These are phyloP conservation scores for Citrus sinensis DNA, from an alignment of 345 rosid genomes.

Conservation along the genomic window DNA sequence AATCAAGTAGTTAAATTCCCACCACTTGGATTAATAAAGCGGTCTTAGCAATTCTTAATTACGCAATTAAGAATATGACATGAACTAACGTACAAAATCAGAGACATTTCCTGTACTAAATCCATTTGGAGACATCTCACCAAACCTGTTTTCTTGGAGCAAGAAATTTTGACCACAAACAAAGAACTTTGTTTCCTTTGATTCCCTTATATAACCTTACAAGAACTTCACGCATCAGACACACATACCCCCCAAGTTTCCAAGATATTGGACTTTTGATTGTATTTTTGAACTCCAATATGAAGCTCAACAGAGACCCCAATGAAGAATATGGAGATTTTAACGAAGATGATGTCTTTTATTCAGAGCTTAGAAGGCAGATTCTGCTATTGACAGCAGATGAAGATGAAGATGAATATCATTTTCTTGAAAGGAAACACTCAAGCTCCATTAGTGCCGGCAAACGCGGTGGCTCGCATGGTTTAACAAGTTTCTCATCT, in stretches of 20 bases:
- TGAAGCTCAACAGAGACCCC: neutral
- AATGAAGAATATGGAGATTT: slow-evolving; percentile 3
- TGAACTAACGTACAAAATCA: slow-evolving; percentile 22
- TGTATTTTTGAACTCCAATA: neutral
- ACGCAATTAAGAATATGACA: slow-evolving; percentile 13
- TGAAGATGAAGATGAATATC: slow-evolving; percentile 19
- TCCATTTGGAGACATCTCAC: slow-evolving; percentile 26
- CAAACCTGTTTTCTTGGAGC: neutral
- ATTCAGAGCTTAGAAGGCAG: slow-evolving; percentile 34
- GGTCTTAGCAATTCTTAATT: neutral
- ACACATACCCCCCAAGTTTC: neutral
- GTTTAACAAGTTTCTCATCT: neutral
- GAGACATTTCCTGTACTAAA: slow-evolving; percentile 23
- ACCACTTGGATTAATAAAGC: slow-evolving; percentile 16
- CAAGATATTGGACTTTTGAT: slow-evolving; percentile 5
- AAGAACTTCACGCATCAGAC: neutral
- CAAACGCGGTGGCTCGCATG: neutral
- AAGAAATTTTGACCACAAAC: slow-evolving; percentile 24
- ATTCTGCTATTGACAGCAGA: slow-evolving; percentile 46
- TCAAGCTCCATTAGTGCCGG: neutral
- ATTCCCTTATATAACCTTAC: neutral
- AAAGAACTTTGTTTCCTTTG: neutral
- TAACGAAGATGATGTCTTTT: slow-evolving; percentile 33
- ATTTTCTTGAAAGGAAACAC: neutral
- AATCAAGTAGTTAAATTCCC: neutral